Base-by-base conservation (phyloP, 1,139 yeast species). In the Lodderomyces parapsilosis region DNA sequence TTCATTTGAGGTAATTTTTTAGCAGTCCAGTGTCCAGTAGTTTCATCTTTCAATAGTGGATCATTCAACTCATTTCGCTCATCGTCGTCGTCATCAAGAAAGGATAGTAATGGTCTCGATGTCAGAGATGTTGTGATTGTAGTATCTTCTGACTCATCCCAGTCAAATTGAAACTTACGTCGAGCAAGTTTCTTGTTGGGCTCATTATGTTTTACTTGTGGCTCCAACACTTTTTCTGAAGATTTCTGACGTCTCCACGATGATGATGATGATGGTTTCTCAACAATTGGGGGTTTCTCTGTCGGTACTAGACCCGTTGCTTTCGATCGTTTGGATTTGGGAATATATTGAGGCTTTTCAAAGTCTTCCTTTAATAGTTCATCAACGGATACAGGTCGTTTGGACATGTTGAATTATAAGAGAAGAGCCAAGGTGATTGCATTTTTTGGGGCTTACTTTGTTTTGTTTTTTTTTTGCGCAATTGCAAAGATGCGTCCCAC, bases 81-180 rank as follows among this genome's bases (percentile, higher is more conserved):
- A 4, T 27, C 40, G 5, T 35, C 41, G 33, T 49, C 44, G 24
- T 48, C 60, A 8, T 36, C 30, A 20, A 48, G 63, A 7, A 19
- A 30, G 19, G 33, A n/a, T 7, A 30, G 11, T 4, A 30, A 15
- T 17, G 19, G 33, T 10, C 83, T 52, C 0, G 84, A 81, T 41
- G 18, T n/a, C 17, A 13, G 31, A 5, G 66, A 66, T 45, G 66
- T 68, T 1, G 63, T 66, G 0, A 54, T 54, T 0, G 79, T 57
- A 0, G 95, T 86, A 56, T 88, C 96, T 15, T 86, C 94, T 0
- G 69, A 66, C 1, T 66, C 69, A 45, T 76, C 74, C 96, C 96
- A 88, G 10, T 77, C 86, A 60, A 87, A 88, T 10, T 71, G 71
- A 61, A 85, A 86, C 27, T 38, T 42, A 18, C 15, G 24, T 28